Base-by-base conservation (phyloP, 2,329 filamentous ascomycete genomes). In the Talaromyces marneffei region DNA sequence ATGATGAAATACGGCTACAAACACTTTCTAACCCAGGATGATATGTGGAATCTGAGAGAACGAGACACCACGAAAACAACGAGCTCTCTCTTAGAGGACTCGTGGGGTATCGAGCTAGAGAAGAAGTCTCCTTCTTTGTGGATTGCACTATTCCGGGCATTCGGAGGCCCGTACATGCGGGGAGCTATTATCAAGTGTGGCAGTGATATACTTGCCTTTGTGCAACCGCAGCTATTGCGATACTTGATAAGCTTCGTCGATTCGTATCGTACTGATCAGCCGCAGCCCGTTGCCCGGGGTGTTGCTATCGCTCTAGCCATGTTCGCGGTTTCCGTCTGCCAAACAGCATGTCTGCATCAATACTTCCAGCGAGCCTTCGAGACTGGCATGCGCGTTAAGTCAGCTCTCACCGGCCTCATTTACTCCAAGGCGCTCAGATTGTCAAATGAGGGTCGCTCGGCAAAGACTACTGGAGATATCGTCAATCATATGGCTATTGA, bases 401-500 rank as follows among this genome's bases (percentile, higher is more conserved):
- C 91, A 42, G 88, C 92, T 2, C 78, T 99, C 64, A 93, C 91
- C 6, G 89, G 93, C 1, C 85, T 92, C 62, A 97, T 99, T 66
- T 99, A 99, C 75, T 85, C 87, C 62, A 99, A 99, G 78, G 89
- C 92, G 0, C 82, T 97, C 64, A 88, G 86, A 65, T 81, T 99
- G 18, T 97, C 93, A 4, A 97, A 96, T 69, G 94, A 99, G 77
- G 94, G 94, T 8, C 86, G 93, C 59, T 84, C 92, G 2, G 78
- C 87, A 48, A 97, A 97, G 78, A 90, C 91, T 0, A 99, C 94
- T 0, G 94, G 94, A 61, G 95, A 99, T 70, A 97, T 99, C 70
- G 94, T 99, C 73, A 99, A 99, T 73, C 94, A 96, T 77, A 99
- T 99, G 93, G 94, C 95, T 50, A 93, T 99, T 9, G 94, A 99